A percentile compares a stretch with the other conserved stretches of the same genome.
Evolutionary conservation across 2,329 filamentous ascomycete genomes (phyloP).

Genomic region (Zasmidium citrigriseum): DNA sequence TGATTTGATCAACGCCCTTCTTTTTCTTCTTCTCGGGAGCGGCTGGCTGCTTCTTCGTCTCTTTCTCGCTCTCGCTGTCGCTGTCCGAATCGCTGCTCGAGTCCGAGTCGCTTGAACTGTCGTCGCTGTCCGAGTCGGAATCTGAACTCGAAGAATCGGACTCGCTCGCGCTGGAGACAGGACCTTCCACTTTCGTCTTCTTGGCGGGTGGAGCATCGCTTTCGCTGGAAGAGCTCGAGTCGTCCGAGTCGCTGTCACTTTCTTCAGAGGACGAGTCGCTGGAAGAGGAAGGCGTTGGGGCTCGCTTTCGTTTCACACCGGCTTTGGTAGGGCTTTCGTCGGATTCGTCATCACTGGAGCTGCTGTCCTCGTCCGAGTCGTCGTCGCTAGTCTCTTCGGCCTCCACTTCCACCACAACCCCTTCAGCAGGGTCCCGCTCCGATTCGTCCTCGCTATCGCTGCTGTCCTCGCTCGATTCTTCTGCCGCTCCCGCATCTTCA

Average conservation of each 20-base stretch:
- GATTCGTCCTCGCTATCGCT: constrained; percentile 20
- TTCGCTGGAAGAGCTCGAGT: constrained; percentile 23
- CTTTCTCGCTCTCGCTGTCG: constrained; percentile 40
- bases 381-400: constrained; percentile 27
- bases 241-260: constrained; percentile 12
- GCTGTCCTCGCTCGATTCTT: constrained; percentile 16
- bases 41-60: constrained; percentile 15
- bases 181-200: constrained; percentile 27
- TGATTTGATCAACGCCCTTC: constrained; percentile 22
- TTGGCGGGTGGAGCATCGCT: constrained; percentile 34
- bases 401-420: constrained; percentile 21
- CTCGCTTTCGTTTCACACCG: constrained; percentile 2
- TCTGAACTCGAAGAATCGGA: constrained; percentile 30
- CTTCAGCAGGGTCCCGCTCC: constrained; percentile 18
- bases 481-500: constrained; percentile 6
- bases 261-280: constrained; percentile 7
- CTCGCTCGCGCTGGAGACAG: constrained; percentile 20
- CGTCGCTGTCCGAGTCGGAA: constrained; percentile 26
- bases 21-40: constrained; percentile 22
- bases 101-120: constrained; percentile 21
- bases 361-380: constrained; percentile 22
- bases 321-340: background rate
- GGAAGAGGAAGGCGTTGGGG: background rate
- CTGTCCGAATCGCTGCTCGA: constrained; percentile 28
- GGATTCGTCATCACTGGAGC: background rate